These are phyloP conservation scores for Mortierella sp. DNA, from an alignment of 371 early-diverging fungal species.

Conservation along the genomic window DNA sequence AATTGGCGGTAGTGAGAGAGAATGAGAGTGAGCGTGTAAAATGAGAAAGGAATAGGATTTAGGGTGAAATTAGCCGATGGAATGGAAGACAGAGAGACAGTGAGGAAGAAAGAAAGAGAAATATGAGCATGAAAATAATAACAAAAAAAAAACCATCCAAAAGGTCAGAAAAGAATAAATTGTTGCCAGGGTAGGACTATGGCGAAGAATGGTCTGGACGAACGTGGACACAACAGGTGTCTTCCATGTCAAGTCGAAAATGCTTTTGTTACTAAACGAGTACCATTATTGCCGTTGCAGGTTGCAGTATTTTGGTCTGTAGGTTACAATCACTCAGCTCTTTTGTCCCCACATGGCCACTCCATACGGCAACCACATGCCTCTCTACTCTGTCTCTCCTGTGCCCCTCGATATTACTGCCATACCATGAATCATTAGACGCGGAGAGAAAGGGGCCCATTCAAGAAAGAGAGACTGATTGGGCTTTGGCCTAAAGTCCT, in stretches of 20 bases:
- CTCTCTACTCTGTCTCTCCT: background rate
- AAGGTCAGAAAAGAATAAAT: background rate
- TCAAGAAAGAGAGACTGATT: background rate
- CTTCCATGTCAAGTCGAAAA: no score
- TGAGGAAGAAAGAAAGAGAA: background rate
- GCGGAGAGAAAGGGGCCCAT: background rate
- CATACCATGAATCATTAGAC: background rate
- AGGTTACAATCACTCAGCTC: no score
- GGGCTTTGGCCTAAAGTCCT: background rate
- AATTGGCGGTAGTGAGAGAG: no score
- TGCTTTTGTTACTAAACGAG: no score
- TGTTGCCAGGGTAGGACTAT: no score
- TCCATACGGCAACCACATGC: background rate
- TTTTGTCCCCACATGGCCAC: background rate
- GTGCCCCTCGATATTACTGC: background rate
- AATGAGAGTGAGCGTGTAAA: background rate
- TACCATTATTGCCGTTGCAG: no score
- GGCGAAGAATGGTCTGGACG: no score
- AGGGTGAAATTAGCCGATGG: conserved; percentile 1
- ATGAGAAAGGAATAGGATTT: background rate
- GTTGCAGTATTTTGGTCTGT: background rate
- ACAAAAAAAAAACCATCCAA: background rate
- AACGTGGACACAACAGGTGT: no score
- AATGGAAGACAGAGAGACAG: background rate
- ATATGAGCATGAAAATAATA: background rate